Conservation (phyloP, 306 rosid species). For the Canavalia gladiata region DNA sequence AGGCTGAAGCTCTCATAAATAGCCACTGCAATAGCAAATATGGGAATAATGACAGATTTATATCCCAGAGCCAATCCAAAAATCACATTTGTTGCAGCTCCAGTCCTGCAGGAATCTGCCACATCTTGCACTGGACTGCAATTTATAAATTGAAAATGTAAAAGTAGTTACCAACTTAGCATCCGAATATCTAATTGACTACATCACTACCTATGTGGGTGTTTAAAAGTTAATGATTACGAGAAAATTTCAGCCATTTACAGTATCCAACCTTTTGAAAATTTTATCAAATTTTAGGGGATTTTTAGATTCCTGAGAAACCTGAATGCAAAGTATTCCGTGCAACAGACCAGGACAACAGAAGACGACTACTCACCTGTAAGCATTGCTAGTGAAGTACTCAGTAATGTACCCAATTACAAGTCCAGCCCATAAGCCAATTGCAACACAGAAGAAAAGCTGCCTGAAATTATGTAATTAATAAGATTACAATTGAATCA, state of each 20-base stretch:
- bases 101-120: constrained; percentile 84
- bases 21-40: constrained; percentile 73
- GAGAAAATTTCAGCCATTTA: background rate
- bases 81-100: constrained; percentile 77
- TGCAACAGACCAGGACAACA: constrained; percentile 21
- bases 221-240: background rate
- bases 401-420: constrained; percentile 78
- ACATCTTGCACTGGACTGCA: constrained; percentile 84
- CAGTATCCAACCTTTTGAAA: constrained; percentile 9
- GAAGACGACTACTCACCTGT: constrained; percentile 57
- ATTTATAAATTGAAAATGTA: constrained; percentile 30
- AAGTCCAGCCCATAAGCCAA: constrained; percentile 85
- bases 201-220: background rate
- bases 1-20: constrained; percentile 80
- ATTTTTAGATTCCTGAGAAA: background rate
- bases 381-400: constrained; percentile 80
- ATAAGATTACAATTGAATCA: background rate
- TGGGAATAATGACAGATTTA: constrained; percentile 75
- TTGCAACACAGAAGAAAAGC: constrained; percentile 77
- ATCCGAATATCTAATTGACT: background rate
- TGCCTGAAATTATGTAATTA: constrained; percentile 57
- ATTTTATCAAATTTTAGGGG: constrained; percentile 2
- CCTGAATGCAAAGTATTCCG: background rate
- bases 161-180: constrained; percentile 47
- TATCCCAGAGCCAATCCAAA: constrained; percentile 78